These are phyloP conservation scores for Biscogniauxia sp. DNA, from an alignment of 2,329 filamentous ascomycete species.

Conservation along the genomic window DNA sequence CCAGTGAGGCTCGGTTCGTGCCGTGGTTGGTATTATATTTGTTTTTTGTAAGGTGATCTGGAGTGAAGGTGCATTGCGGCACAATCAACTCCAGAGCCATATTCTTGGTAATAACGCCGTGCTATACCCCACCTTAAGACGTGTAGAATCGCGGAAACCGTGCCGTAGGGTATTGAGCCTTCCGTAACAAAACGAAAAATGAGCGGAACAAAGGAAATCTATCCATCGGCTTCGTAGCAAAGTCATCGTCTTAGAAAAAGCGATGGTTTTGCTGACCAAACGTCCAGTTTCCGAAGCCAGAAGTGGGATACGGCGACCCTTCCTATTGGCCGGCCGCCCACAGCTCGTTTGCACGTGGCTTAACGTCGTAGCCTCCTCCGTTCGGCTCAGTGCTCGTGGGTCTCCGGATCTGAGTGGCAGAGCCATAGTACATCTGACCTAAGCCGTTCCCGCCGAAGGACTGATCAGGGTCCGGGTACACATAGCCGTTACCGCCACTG, in stretches of 20 bases:
- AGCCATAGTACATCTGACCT: constrained; percentile 71
- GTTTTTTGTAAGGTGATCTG: not conserved
- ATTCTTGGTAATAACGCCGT: constrained; percentile 17
- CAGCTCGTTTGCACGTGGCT: constrained; percentile 45
- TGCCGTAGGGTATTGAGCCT: constrained; percentile 27
- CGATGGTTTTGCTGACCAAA: not conserved
- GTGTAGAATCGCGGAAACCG: constrained; percentile 15
- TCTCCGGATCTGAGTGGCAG: constrained; percentile 60
- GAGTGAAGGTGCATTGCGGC: constrained; percentile 3
- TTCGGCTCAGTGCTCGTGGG: constrained; percentile 71
- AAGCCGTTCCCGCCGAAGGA: constrained; percentile 58
- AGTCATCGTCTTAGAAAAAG: constrained; percentile 2
- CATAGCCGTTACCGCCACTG: constrained; percentile 60
- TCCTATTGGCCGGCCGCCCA: constrained; percentile 41
- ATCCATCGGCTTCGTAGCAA: constrained; percentile 8
- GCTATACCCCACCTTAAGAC: constrained; percentile 12
- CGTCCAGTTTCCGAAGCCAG: not conserved
- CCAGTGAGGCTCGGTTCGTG: constrained; percentile 8
- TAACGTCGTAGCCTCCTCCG: constrained; percentile 54
- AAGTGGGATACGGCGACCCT: not conserved
- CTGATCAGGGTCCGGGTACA: constrained; percentile 81
- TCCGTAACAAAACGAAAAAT: constrained; percentile 21
- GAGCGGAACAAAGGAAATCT: constrained; percentile 23
- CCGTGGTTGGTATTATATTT: constrained; percentile 2
- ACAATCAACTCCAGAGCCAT: constrained; percentile 4